Evolutionary conservation across 2,329 filamentous ascomycete species (phyloP).

Genomic region (Microcera coccophila): DNA sequence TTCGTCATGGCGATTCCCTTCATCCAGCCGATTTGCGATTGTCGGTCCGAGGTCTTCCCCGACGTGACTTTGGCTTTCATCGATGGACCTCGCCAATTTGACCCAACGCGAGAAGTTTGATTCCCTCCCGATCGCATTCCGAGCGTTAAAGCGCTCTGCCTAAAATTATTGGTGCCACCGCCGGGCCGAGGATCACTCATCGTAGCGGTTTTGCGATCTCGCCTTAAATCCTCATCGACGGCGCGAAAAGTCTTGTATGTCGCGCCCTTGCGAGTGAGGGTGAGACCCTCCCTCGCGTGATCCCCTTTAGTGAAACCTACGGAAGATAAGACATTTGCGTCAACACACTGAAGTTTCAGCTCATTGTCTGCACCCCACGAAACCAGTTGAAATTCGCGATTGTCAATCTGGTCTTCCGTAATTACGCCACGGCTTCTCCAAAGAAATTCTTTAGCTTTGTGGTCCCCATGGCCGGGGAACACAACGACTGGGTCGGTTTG

Average conservation of each 20-base stretch:
- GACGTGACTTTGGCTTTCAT: slow-evolving; percentile 53
- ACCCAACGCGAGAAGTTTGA: slow-evolving; percentile 28
- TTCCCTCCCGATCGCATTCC: slow-evolving; percentile 38
- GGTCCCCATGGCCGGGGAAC: slow-evolving; percentile 58
- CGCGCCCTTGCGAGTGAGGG: slow-evolving; percentile 77
- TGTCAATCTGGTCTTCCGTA: slow-evolving; percentile 65
- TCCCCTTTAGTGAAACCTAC: slow-evolving; percentile 72
- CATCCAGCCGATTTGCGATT: slow-evolving; percentile 65
- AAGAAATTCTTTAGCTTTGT: slow-evolving; percentile 84
- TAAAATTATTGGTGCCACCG: slow-evolving; percentile 39
- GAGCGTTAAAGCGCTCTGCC: slow-evolving; percentile 42
- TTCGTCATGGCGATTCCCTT: slow-evolving; percentile 63
- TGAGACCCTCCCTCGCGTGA: slow-evolving; percentile 60
- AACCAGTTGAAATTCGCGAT: slow-evolving; percentile 87
- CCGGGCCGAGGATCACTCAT: slow-evolving; percentile 58
- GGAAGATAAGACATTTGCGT: slow-evolving; percentile 58
- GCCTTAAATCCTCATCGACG: slow-evolving; percentile 55
- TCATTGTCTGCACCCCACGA: slow-evolving; percentile 89
- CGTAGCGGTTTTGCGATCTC: slow-evolving; percentile 56
- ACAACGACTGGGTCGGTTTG: slow-evolving; percentile 49
- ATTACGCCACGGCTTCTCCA: slow-evolving; percentile 75
- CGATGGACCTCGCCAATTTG: slow-evolving; percentile 53
- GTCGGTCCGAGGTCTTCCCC: slow-evolving; percentile 41
- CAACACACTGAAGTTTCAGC: slow-evolving; percentile 71
- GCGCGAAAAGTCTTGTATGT: slow-evolving; percentile 81